Percentiles rank a stretch among this genome's conserved stretches.
Conservation (phyloP, 176 grass and related monocot genomes). For the Guadua angustifolia region DNA sequence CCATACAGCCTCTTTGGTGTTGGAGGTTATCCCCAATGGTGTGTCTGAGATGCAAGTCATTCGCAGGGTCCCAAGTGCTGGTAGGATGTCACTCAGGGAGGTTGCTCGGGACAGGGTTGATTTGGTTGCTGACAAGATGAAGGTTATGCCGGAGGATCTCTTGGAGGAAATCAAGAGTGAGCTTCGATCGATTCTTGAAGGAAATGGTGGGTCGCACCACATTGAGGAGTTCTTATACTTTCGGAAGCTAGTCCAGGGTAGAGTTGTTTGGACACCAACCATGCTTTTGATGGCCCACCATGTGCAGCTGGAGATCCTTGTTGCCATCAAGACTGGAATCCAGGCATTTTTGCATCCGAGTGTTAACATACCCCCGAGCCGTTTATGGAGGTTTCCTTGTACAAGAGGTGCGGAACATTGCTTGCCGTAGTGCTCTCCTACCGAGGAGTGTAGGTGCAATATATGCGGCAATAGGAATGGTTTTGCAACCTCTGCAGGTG, state of each 20-base stretch:
- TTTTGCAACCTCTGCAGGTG: slow-evolving; percentile 97
- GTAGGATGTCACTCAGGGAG: slow-evolving; percentile 56
- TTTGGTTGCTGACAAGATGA: slow-evolving; percentile 67
- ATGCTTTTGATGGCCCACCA: slow-evolving; percentile 62
- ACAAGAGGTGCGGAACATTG: slow-evolving; percentile 85
- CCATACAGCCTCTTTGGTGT: too few relatives aligned
- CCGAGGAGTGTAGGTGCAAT: slow-evolving; percentile 67
- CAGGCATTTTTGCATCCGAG: slow-evolving; percentile 78
- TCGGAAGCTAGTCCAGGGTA: slow-evolving; percentile 72
- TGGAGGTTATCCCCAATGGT: slow-evolving; percentile 52
- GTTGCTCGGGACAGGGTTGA: slow-evolving; percentile 63
- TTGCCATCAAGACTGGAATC: slow-evolving; percentile 82
- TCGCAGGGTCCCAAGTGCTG: slow-evolving; percentile 35
- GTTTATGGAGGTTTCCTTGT: slow-evolving; percentile 71
- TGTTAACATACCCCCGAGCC: slow-evolving; percentile 55
- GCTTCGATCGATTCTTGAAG: slow-evolving; percentile 72
- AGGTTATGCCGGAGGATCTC: slow-evolving; percentile 62
- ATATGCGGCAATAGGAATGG: slow-evolving; percentile 65
- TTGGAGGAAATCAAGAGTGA: slow-evolving; percentile 68
- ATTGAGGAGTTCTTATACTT: slow-evolving; percentile 73
- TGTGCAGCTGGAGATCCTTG: slow-evolving; percentile 80
- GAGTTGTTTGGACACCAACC: slow-evolving; percentile 57
- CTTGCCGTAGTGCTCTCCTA: slow-evolving; percentile 67
- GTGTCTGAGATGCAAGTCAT: slow-evolving; percentile 36
- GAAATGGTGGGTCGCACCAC: slow-evolving; percentile 54